phyloP scores from a whole-genome alignment of 2,329 filamentous ascomycete genomes.

The Ophiocordyceps unilateralis region DNA sequence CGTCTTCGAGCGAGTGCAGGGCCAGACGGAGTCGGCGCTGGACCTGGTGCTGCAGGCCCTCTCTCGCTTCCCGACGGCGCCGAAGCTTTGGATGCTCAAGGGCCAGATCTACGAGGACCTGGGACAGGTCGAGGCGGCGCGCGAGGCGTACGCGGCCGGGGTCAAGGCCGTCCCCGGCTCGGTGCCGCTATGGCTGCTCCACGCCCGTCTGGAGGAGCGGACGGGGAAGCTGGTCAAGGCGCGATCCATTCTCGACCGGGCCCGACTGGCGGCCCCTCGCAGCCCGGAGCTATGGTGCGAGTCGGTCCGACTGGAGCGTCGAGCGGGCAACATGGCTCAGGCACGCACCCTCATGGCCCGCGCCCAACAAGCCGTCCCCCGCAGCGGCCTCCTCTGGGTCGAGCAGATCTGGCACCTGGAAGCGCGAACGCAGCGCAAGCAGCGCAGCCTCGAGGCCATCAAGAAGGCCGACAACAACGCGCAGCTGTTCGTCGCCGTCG shows the following conservation, averaged over 20 bases:
- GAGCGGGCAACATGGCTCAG: conserved; percentile 66
- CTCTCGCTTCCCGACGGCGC: conserved; percentile 65
- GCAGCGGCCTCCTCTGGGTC: conserved; percentile 74
- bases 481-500: conserved; percentile 75
- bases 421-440: conserved; percentile 77
- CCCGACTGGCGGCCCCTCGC: conserved; percentile 73
- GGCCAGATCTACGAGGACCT: conserved; percentile 89
- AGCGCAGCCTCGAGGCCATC: conserved; percentile 81
- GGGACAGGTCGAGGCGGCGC: conserved; percentile 63
- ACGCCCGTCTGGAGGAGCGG: conserved; percentile 73
- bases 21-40: conserved; percentile 62
- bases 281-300: conserved; percentile 78
- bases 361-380: conserved; percentile 79
- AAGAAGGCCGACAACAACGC: conserved; percentile 93
- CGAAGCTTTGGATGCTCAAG: conserved; percentile 97
- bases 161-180: conserved; percentile 75
- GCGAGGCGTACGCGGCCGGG: conserved; percentile 77
- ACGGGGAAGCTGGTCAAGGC: conserved; percentile 76
- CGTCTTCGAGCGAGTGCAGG: conserved; percentile 76
- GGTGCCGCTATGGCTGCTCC: conserved; percentile 78
- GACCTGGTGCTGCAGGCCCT: conserved; percentile 78
- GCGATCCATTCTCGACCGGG: conserved; percentile 81
- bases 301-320: conserved; percentile 80
- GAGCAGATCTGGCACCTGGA: conserved; percentile 96
- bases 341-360: conserved; percentile 87